Evolutionary conservation across 2,329 filamentous ascomycete genomes (phyloP).

Genomic region (Alternaria infectoria): DNA sequence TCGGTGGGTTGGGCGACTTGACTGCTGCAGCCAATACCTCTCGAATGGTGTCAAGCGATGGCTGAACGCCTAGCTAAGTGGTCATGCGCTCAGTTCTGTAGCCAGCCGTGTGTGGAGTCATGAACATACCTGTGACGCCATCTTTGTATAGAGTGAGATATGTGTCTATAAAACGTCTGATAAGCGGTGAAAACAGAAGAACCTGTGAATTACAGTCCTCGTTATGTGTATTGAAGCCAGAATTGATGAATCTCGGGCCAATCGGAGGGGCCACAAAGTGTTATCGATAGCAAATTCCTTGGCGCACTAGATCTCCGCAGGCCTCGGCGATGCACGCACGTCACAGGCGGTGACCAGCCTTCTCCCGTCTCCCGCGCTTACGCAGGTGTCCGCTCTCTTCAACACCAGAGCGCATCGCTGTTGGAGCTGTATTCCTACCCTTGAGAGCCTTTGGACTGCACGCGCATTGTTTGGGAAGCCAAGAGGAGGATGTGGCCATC

Average conservation of each 20-base stretch:
- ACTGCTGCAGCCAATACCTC: slow-evolving; percentile 61
- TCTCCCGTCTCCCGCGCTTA: not conserved
- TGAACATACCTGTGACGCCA: slow-evolving; percentile 36
- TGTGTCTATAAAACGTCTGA: not conserved
- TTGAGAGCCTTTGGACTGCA: not conserved
- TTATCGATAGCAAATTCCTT: slow-evolving; percentile 6
- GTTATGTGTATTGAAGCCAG: slow-evolving; percentile 19
- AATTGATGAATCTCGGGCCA: slow-evolving; percentile 18
- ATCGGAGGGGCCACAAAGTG: slow-evolving; percentile 19
- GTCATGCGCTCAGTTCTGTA: slow-evolving; percentile 40
- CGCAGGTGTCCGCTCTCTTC: not conserved
- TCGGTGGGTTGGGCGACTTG: slow-evolving; percentile 66
- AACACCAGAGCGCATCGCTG: slow-evolving; percentile 2
- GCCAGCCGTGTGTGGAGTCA: slow-evolving; percentile 3
- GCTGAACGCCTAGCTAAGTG: slow-evolving; percentile 58
- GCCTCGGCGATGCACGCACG: slow-evolving; percentile 6
- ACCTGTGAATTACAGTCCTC: slow-evolving; percentile 5
- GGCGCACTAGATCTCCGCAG: not conserved
- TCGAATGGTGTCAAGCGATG: slow-evolving; percentile 66
- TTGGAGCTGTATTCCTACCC: not conserved
- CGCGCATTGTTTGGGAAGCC: slow-evolving; percentile 3
- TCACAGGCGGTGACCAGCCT: slow-evolving; percentile 7
- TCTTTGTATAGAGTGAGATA: slow-evolving; percentile 6
- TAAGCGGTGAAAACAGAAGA: not conserved
- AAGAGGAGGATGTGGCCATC: slow-evolving; percentile 21